Evolutionary conservation across 2,329 filamentous ascomycete genomes (phyloP), one percentile per base, ranked within the genome.

Genomic region (Aspergillus candidus): DNA sequence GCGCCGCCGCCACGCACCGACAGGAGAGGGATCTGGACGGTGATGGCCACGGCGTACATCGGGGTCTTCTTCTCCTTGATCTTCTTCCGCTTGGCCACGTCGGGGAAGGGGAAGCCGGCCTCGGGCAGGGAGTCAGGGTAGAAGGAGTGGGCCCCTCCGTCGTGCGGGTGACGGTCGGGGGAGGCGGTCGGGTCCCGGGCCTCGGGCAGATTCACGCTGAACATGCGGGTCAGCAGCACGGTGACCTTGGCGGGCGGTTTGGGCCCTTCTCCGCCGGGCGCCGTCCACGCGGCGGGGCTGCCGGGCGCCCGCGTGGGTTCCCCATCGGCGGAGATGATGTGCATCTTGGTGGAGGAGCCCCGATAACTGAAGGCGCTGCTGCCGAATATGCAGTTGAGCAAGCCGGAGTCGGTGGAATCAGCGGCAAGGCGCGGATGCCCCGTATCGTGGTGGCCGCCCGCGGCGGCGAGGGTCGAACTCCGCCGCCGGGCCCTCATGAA

Each of bases 261-360:
- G 50, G 64, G 41, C 13, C 69, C 63, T 17, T 44, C 53, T 33
- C 40, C 55, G 40, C 58, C 22, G 22, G 22, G 1, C 22, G 22
- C 22, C 22, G 22, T 8, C 22, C 22, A 27, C 22, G 22, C 22
- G 7, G 22, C 22, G 22, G 22, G 22, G 22, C 22, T 27, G 22
- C 22, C 22, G 22, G 22, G 22, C 22, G 8, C 22, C 8, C 22
- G 22, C 22, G 22, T 27, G 22, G 59, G 46, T 18, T 67, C 63
- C 34, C 62, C 61, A 48, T 70, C 66, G 3, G 66, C 61, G 15
- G 70, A 70, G 48, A 80, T 70, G 41, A 80, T 74, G 56, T 81
- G 78, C 57, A 80, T 72, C 58, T 81, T 81, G 35, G 78, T 80
- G 17, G 75, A 78, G 7, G 76, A 74, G n/a, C 76, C 76, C 33